Evolutionary conservation across 495 filamentous ascomycete species (phyloP).

Genomic region (Neurospora sp.): DNA sequence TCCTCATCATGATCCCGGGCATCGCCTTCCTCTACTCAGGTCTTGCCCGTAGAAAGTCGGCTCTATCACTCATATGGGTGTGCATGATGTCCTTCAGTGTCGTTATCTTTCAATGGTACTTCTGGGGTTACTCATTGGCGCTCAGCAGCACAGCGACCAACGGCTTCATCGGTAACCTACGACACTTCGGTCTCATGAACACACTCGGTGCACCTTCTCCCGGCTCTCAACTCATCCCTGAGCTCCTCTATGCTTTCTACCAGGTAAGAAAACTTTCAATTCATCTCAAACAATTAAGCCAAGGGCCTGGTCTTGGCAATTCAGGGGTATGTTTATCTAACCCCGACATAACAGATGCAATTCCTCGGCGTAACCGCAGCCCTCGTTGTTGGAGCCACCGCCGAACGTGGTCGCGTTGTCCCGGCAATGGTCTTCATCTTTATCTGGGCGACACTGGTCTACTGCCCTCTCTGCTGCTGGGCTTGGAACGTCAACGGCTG

Average conservation of each 20-base stretch:
- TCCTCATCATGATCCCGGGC: constrained; percentile 88
- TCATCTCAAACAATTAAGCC: neutral
- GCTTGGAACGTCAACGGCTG: constrained; percentile 91
- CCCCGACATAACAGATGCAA: constrained; percentile 58
- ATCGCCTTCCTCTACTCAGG: constrained; percentile 99
- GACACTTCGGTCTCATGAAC: constrained; percentile 76
- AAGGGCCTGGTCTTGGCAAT: neutral
- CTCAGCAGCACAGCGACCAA: constrained; percentile 78
- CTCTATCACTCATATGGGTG: constrained; percentile 91
- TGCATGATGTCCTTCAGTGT: constrained; percentile 83
- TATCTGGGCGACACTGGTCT: constrained; percentile 93
- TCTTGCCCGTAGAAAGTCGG: constrained; percentile 89
- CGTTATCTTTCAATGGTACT: constrained; percentile 96
- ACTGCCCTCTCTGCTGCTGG: constrained; percentile 95
- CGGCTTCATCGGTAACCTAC: constrained; percentile 74
- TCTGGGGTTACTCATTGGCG: constrained; percentile 94
- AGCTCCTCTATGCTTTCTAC: constrained; percentile 85
- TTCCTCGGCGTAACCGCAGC: constrained; percentile 90
- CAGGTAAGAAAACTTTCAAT: constrained; percentile 41
- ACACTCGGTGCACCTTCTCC: constrained; percentile 74
- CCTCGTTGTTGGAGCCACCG: constrained; percentile 84
- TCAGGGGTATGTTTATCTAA: constrained; percentile 4
- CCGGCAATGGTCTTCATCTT: constrained; percentile 95
- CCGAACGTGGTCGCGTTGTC: constrained; percentile 86
- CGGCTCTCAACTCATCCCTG: constrained; percentile 70